Base-by-base conservation (phyloP, 495 filamentous ascomycete species). In the Penicillium macrosclerotiorum region DNA sequence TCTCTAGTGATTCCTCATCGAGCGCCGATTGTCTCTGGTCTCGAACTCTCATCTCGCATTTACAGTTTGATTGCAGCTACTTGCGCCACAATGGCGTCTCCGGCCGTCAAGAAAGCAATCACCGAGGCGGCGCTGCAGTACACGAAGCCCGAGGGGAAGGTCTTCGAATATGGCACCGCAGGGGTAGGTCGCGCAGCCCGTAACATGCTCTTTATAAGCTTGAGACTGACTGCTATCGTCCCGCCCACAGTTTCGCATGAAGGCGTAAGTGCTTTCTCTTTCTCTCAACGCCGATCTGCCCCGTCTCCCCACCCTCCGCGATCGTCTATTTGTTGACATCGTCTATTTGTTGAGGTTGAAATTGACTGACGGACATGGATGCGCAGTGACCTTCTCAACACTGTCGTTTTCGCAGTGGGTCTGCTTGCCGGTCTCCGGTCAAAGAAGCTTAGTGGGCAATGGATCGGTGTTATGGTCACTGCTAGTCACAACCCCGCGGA, bases 381-480 rank as follows among this genome's bases (percentile, higher is more conserved):
- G 29, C 46, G 47, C 49, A 75, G 72, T 39, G 68, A 73, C 47
- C 63, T 72, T 29, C 86, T 99, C 62, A 90, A 95, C 68, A 91
- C 86, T 12, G 87, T 97, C 35, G 79, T 95, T 54, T 96, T 90
- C 64, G 81, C 91, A 33, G 90, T 95, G 31, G 93, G 91, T 34
- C 77, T 97, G 43, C 80, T 96, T 24, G 88, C 94, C 30, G 82
- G 87, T 36, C 78, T 97, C n/a, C 87, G 93, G 27, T 96, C 89
- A 30, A 88, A 87, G 61, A 91, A 90, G 63, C 78, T 91, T 38
- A 83, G 84, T 59, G 85, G 89, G 48, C 86, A 92, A 73, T 86
- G 87, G 56, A 94, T 99, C 63, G 93, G 93, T 63, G 81, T 99
- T 39, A 97, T 99, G 93, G 90, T 99, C 64, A 99, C 93, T 52